phyloP scores from a whole-genome alignment of 441 rosid species.

The Arabidopsis hybrid region DNA sequence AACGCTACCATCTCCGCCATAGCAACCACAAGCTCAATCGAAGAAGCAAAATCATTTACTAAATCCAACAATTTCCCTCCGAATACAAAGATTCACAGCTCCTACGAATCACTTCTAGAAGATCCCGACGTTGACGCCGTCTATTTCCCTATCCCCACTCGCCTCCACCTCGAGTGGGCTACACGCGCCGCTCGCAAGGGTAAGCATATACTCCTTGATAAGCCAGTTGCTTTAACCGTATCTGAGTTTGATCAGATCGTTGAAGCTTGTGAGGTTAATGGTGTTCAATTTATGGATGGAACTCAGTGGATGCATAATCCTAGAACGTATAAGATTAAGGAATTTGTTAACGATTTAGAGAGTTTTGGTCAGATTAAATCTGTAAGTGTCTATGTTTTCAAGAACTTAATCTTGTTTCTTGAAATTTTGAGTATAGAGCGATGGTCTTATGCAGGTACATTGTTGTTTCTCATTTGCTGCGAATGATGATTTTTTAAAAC shows the following conservation, averaged over 20 bases:
- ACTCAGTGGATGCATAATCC: slow-evolving; percentile 90
- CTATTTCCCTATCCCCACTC: slow-evolving; percentile 75
- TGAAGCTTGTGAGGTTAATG: slow-evolving; percentile 66
- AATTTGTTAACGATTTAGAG: slow-evolving; percentile 54
- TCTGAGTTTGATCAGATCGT: slow-evolving; percentile 63
- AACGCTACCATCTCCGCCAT: slow-evolving; percentile 68
- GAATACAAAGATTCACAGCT: slow-evolving; percentile 59
- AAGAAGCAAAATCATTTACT: slow-evolving; percentile 64
- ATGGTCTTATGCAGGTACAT: slow-evolving; percentile 53
- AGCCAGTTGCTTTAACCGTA: slow-evolving; percentile 67
- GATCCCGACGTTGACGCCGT: slow-evolving; percentile 80
- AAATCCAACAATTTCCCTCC: slow-evolving; percentile 63
- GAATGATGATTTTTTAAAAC: slow-evolving; percentile 57
- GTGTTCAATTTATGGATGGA: slow-evolving; percentile 84
- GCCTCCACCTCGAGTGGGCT: slow-evolving; percentile 80
- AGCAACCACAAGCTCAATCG: slow-evolving; percentile 58
- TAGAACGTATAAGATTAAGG: slow-evolving; percentile 58
- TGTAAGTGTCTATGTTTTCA: slow-evolving; percentile 42
- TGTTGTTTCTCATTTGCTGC: slow-evolving; percentile 62
- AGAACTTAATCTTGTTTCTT: not conserved
- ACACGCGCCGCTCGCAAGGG: slow-evolving; percentile 61
- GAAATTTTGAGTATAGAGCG: not conserved
- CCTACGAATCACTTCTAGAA: slow-evolving; percentile 69
- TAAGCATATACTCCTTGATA: slow-evolving; percentile 82
- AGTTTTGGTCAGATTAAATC: slow-evolving; percentile 64